Conservation (phyloP, 2,329 filamentous ascomycete species). For the Graphilbum ipis-grandicollis region DNA sequence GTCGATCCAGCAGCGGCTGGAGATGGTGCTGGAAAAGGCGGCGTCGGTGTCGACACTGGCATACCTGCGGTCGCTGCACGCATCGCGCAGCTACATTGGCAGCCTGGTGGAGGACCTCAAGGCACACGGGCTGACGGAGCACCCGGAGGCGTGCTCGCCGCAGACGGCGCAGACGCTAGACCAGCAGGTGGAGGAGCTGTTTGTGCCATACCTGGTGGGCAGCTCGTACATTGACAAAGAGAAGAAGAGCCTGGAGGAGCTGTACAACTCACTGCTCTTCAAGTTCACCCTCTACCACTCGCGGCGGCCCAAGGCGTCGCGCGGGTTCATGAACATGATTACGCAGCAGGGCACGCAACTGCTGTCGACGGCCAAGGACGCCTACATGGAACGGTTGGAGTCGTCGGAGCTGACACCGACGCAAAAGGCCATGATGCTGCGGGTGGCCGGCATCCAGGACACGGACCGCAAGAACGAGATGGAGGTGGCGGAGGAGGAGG, state of each 20-base stretch:
- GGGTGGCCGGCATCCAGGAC: constrained; percentile 70
- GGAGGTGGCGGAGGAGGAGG: constrained; percentile 81
- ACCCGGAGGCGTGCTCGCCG: constrained; percentile 78
- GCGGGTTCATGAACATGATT: constrained; percentile 82
- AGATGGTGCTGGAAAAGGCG: constrained; percentile 91
- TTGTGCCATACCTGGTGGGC: constrained; percentile 51
- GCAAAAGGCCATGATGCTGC: constrained; percentile 78
- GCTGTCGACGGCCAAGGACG: constrained; percentile 73
- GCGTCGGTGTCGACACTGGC: constrained; percentile 80
- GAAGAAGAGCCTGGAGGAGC: constrained; percentile 53
- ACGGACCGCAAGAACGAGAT: constrained; percentile 69
- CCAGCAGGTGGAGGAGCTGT: constrained; percentile 62
- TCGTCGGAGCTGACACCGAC: constrained; percentile 76
- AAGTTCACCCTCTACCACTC: constrained; percentile 95
- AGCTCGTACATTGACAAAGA: constrained; percentile 57
- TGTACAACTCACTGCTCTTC: constrained; percentile 84
- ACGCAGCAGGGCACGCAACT: constrained; percentile 82
- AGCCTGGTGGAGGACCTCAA: constrained; percentile 84
- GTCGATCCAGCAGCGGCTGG: constrained; percentile 87
- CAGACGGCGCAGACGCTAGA: constrained; percentile 64
- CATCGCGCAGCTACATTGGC: constrained; percentile 77
- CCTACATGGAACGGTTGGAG: constrained; percentile 76
- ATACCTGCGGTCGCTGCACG: constrained; percentile 79
- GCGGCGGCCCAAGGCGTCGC: constrained; percentile 69
- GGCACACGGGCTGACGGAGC: constrained; percentile 81